Percentiles rank a stretch among this genome's conserved stretches.
phyloP scores from a whole-genome alignment of 306 rosid species.

The Trifolium fragiferum region DNA sequence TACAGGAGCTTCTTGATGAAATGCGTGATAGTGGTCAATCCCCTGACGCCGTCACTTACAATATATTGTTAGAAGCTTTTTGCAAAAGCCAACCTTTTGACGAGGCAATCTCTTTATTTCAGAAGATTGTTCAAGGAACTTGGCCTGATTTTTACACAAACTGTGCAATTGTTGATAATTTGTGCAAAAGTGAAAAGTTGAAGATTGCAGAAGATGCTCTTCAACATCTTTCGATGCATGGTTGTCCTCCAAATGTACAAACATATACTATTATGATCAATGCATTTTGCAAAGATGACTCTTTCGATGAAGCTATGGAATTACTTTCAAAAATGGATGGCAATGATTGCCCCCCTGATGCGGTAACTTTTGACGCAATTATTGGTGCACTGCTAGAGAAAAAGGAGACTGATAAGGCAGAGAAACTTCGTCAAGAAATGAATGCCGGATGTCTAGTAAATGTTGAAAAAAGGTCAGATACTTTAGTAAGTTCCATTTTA shows the following conservation, averaged over 20 bases:
- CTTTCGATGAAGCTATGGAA: conserved; percentile 42
- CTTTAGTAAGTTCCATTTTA: conserved; percentile 10
- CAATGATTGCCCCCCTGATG: conserved; percentile 45
- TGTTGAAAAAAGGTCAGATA: conserved; percentile 37
- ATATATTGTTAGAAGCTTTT: conserved; percentile 44
- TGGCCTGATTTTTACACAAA: conserved; percentile 36
- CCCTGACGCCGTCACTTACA: conserved; percentile 47
- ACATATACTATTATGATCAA: conserved; percentile 50
- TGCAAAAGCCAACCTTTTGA: conserved; percentile 44
- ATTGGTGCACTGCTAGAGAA: conserved; percentile 42
- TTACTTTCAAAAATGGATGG: conserved; percentile 46
- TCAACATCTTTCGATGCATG: conserved; percentile 37
- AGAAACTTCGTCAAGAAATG: conserved; percentile 46
- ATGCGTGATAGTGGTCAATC: conserved; percentile 40
- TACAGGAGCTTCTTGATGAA: conserved; percentile 44
- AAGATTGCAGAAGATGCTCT: conserved; percentile 36
- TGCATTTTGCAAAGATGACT: conserved; percentile 46
- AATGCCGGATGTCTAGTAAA: conserved; percentile 37
- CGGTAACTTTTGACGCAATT: conserved; percentile 43
- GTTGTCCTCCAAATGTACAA: conserved; percentile 42
- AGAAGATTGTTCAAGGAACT: conserved; percentile 32
- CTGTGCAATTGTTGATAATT: conserved; percentile 16
- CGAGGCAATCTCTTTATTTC: conserved; percentile 45
- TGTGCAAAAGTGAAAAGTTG: conserved; percentile 44
- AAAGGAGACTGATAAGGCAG: conserved; percentile 41